Evolutionary conservation across 2,329 filamentous ascomycete genomes (phyloP), one percentile per base, ranked within the genome.

Genomic region (Ceratocystis huliohia): DNA sequence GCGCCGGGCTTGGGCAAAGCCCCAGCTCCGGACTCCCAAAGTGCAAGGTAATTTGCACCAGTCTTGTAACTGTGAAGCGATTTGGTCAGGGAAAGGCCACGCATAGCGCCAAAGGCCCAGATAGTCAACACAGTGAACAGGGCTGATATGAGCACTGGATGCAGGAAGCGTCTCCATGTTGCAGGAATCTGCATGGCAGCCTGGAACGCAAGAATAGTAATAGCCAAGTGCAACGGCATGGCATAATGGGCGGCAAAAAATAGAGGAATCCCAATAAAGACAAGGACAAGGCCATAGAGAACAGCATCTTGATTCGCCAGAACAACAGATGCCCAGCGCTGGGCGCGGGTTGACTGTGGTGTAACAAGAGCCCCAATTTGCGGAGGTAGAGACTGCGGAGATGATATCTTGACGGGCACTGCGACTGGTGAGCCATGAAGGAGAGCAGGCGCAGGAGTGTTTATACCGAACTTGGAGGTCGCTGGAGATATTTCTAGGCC

Each of bases 131-230:
- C 78, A 1, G 81, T 82, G 68, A 81, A 70, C 10, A 80, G 75
- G 0, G 83, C 81, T 0, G 81, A 81, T 6, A 83, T 78, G 2
- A 85, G 74, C 1, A 85, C 82, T 0, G 83, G 83, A 71, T 86
- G 83, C 2, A 85, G 74, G 69, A 82, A 79, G 53, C 79, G 78
- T 22, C 76, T 75, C 77, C 80, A 84, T 1, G 70, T 72, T 0
- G 76, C 71, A 0, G 83, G 80, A 8, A 85, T 72, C 0, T 78
- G 74, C 63, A 80, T 72, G 17, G 82, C 80, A 5, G 74, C 72
- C 65, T 81, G 78, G 74, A 82, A 86, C 59, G 78, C 73, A 2
- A 86, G 75, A 5, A 83, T 70, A 67, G 78, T 82, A 70, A 84
- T 69, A 41, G 73, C 70, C 0, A 80, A 73, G 33, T 81, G 79